Conservation (phyloP, 148 eudicot species). For the Arctostaphylos glauca region DNA sequence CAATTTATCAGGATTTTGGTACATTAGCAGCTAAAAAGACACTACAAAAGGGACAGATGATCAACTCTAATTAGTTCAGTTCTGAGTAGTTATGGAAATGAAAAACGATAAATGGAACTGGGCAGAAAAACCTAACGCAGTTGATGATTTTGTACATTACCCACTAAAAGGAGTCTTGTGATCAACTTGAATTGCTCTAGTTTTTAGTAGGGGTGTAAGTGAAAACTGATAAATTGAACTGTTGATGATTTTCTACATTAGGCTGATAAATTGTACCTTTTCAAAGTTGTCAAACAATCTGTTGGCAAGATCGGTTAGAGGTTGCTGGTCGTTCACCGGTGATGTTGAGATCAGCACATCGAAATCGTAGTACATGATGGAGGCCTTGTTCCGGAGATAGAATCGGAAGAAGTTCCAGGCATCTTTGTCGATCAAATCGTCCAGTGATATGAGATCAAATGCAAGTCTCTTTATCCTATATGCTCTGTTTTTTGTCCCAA, state of each 20-base stretch:
- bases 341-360: constrained; percentile 78
- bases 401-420: constrained; percentile 63
- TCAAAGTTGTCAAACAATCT: constrained; percentile 69
- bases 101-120: no score
- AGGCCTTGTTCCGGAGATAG: constrained; percentile 64
- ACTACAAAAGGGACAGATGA: neutral
- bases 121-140: no score
- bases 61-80: no score
- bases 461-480: constrained; percentile 60
- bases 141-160: no score
- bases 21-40: neutral
- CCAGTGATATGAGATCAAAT: constrained; percentile 83
- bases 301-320: constrained; percentile 71
- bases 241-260: no score
- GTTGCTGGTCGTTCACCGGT: constrained; percentile 48
- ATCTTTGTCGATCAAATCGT: constrained; percentile 66
- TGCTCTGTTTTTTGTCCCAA: constrained; percentile 54
- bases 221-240: no score
- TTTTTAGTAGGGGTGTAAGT: no score
- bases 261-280: constrained; percentile 39
- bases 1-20: neutral
- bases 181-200: neutral
- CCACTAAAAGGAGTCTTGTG: no score
- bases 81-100: no score
- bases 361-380: constrained; percentile 80